Conservation (phyloP, 306 rosid genomes). For the Inga oerstediana region DNA sequence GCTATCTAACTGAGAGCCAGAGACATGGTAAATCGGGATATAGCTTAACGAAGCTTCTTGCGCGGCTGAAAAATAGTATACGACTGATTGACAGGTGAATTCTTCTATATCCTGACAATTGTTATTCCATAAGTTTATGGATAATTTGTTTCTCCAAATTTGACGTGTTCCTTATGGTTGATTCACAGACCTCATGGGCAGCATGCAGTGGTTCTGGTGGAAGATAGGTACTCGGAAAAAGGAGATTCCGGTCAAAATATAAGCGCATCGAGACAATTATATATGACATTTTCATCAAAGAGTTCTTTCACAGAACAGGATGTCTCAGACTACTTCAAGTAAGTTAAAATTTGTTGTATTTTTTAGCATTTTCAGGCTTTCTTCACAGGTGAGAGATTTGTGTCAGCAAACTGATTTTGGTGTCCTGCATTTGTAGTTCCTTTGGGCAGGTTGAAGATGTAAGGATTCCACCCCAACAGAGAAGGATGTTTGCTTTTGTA, state of each 20-base stretch:
- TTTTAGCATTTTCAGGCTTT: not conserved
- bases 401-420: not conserved
- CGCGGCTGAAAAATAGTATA: not conserved
- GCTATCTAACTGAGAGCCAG: slow-evolving; percentile 9
- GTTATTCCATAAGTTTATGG: not conserved
- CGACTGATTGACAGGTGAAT: not conserved
- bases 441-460: not conserved
- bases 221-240: not conserved
- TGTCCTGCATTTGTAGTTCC: not conserved
- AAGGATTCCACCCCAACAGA: not conserved
- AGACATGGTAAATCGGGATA: slow-evolving; percentile 6
- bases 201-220: not conserved
- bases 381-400: not conserved
- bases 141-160: not conserved
- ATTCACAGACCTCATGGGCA: not conserved
- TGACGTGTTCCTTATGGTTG: not conserved
- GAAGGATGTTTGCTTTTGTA: not conserved
- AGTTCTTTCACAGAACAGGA: slow-evolving; percentile 3
- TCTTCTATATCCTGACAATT: not conserved
- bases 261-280: not conserved
- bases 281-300: not conserved
- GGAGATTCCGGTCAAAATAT: not conserved
- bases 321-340: not conserved
- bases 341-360: not conserved
- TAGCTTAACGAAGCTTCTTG: slow-evolving; percentile 3